phyloP scores from a whole-genome alignment of 1,284 basidiomycete genomes.

The Melampsora larici-populina region DNA sequence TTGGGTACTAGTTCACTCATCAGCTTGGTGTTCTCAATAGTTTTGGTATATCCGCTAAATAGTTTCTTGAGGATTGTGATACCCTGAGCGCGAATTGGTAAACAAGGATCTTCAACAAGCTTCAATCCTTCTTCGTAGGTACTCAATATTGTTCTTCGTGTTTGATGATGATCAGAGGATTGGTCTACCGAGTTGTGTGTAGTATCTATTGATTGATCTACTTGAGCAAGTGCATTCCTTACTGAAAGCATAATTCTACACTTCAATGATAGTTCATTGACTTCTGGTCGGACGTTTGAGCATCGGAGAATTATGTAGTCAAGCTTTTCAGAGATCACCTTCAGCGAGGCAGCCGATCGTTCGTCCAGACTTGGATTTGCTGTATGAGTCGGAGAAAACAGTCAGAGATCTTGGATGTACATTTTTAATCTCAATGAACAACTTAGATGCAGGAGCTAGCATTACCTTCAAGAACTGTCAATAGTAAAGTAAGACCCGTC shows the following conservation, averaged over 20 bases:
- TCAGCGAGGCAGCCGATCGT: constrained; percentile 12
- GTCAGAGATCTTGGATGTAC: background rate
- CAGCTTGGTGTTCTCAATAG: constrained; percentile 51
- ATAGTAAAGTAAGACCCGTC: constrained; percentile 13
- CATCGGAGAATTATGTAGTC: constrained; percentile 15
- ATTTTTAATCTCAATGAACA: background rate
- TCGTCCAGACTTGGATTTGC: constrained; percentile 22
- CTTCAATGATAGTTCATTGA: constrained; percentile 26
- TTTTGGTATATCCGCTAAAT: constrained; percentile 60
- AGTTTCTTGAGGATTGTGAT: constrained; percentile 70
- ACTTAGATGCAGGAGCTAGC: too few species aligned
- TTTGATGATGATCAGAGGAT: background rate
- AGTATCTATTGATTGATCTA: background rate
- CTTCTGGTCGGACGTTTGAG: background rate
- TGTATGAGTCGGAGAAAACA: background rate
- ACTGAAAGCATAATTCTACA: constrained; percentile 34
- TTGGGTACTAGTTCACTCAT: constrained; percentile 70
- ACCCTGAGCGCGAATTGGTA: constrained; percentile 94
- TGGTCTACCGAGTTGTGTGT: background rate
- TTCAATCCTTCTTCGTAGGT: constrained; percentile 79
- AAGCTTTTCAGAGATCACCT: constrained; percentile 16
- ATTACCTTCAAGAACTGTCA: constrained; percentile 23
- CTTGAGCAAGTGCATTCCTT: constrained; percentile 11
- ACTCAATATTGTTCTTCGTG: background rate
- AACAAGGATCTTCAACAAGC: constrained; percentile 81